These are phyloP conservation scores for Zoysia matrella DNA, from an alignment of 202 grass and related monocot genomes.

Conservation along the genomic window DNA sequence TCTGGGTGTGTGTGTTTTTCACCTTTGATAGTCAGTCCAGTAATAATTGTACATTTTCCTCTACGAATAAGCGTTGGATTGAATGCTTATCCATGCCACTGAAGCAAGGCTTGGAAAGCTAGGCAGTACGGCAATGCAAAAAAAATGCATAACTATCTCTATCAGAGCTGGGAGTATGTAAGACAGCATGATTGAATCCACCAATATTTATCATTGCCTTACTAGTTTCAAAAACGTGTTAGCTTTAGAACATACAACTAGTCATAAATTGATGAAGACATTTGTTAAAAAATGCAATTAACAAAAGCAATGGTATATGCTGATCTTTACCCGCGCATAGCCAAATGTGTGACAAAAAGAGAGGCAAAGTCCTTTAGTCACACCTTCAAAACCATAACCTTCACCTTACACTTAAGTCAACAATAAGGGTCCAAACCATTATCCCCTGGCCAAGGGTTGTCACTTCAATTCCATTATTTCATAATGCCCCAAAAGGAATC, in stretches of 20 bases:
- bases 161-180: neutral
- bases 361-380: neutral
- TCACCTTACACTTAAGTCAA: constrained; percentile 9
- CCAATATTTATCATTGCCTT: constrained; percentile 1
- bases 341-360: neutral
- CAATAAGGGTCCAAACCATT: neutral
- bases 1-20: neutral
- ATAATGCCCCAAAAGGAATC: neutral
- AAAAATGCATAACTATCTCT: constrained; percentile 1
- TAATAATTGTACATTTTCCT: constrained; percentile 1
- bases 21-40: neutral
- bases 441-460: neutral
- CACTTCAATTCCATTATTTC: neutral
- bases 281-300: neutral
- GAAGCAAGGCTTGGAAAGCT: constrained; percentile 21
- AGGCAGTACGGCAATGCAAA: constrained; percentile 6
- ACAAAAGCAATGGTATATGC: neutral
- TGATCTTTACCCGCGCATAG: neutral
- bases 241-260: neutral
- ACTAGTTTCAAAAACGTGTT: neutral
- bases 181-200: constrained; percentile 5
- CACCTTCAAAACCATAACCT: neutral
- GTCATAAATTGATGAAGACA: neutral
- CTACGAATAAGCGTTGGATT: neutral
- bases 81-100: constrained; percentile 18